phyloP scores from a whole-genome alignment of 352 stramenopile genomes.

The Globisporangium orthogonon region DNA sequence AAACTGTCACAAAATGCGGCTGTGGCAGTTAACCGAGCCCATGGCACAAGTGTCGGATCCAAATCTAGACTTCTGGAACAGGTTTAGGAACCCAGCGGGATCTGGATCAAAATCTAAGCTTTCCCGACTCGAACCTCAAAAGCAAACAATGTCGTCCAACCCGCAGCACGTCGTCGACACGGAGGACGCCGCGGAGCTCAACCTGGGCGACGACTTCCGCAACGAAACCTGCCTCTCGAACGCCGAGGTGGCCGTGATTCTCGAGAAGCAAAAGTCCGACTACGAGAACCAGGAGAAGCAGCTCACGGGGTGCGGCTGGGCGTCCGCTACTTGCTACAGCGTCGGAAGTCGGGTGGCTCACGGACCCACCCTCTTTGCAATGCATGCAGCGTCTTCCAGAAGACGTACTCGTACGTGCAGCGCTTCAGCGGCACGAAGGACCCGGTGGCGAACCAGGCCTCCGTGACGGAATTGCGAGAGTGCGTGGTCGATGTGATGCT shows the following conservation, averaged over 20 bases:
- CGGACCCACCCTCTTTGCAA: too few species aligned
- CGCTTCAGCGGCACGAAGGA: conserved; percentile 90
- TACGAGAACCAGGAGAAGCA: conserved; percentile 90
- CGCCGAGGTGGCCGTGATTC: conserved; percentile 84
- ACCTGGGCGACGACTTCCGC: conserved; percentile 85
- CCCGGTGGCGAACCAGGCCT: conserved; percentile 86
- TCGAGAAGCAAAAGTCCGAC: conserved; percentile 88
- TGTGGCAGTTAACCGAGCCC: too few species aligned
- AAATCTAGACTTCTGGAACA: too few species aligned
- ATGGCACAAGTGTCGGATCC: too few species aligned
- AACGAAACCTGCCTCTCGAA: conserved; percentile 88
- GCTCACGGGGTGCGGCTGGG: conserved; percentile 52
- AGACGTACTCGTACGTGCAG: conserved; percentile 90
- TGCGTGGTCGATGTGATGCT: conserved; percentile 23
- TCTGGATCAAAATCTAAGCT: too few species aligned
- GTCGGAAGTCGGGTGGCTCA: too few species aligned
- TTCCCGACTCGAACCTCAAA: too few species aligned
- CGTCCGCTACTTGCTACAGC: too few species aligned
- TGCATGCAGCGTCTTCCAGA: conserved; percentile 74
- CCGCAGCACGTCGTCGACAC: conserved; percentile 86
- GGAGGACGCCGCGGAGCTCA: conserved; percentile 87
- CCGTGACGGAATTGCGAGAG: conserved; percentile 84
- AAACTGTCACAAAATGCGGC: too few species aligned
- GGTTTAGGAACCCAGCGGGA: too few species aligned
- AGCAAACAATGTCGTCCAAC: conserved; percentile 57